Base-by-base conservation (phyloP, 2,329 filamentous ascomycete species). In the Calonectria henricotiae region DNA sequence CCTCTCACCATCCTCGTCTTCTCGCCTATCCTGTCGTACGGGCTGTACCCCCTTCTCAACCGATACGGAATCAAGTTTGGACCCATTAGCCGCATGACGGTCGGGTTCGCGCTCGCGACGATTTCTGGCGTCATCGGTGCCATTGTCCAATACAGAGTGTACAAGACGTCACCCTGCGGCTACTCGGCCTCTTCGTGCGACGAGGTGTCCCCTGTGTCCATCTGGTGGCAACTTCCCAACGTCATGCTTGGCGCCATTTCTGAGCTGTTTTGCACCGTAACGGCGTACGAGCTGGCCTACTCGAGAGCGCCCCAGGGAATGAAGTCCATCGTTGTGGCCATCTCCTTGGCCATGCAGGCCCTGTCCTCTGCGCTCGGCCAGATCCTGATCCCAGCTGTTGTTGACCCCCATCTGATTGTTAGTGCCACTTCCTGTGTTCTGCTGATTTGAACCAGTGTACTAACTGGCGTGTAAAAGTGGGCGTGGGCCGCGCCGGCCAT, bases 11-110 rank as follows among this genome's bases (percentile, higher is more conserved):
- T 91, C 69, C 86, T 92, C 70, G 80, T 92, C 5, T 55, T 79
- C n/a, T 78, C 78, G 0, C 78, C 78, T 3, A 49, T 79, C 44
- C 73, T 80, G 43, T 71, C 74, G 25, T 79, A 78, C 55, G 72
- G 64, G 37, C 20, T 92, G n/a, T 92, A 92, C 73, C 90, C 90
- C 0, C 78, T 84, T 25, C 83, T 92, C 6, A 83, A 85, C 65
- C 86, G 83, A 67, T 74, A 78, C 25, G 83, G 84, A 17, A 87
- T 92, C 75, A 82, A 83, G 47, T 91, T 91, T 75, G 87, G 86
- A 0, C 88, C 90, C 6, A 88, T 92, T 73, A 87, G 80, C 49
- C 84, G 86, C n/a, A 88, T 89, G 84, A 85, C 86, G 0, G 81
- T 86, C 5, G 90, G 90, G 2, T 92, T 92, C 79, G 77, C 87